phyloP scores from a whole-genome alignment of 345 rosid species.

The Salix exigua region DNA sequence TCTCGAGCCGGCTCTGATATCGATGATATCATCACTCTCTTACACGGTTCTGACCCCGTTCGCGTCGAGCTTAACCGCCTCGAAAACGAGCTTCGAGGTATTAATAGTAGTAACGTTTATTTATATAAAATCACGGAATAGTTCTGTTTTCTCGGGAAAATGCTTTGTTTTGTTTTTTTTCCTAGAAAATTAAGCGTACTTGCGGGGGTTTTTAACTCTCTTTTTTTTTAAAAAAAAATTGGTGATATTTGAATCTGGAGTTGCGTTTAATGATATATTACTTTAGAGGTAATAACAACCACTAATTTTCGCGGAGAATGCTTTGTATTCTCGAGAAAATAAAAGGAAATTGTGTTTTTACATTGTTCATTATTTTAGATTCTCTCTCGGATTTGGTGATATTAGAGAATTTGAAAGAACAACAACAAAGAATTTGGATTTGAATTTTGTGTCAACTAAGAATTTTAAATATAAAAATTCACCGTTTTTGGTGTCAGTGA shows the following conservation, averaged over 20 bases:
- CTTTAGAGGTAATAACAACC: background rate
- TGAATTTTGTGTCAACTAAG: background rate
- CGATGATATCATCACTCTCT: constrained; percentile 36
- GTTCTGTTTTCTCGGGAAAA: background rate
- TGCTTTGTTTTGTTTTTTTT: background rate
- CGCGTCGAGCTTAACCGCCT: constrained; percentile 51
- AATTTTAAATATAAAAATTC: background rate
- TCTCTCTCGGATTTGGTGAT: background rate
- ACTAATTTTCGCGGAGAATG: background rate
- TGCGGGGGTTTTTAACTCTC: too few relatives aligned
- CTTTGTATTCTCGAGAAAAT: background rate
- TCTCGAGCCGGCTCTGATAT: constrained; percentile 35
- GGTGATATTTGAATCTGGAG: background rate
- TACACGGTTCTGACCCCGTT: constrained; percentile 56
- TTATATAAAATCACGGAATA: background rate
- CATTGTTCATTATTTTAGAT: background rate
- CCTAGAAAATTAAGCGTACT: background rate
- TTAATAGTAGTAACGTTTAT: background rate
- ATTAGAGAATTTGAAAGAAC: background rate
- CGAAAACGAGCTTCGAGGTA: constrained; percentile 47
- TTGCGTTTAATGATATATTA: background rate
- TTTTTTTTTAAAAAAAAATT: background rate
- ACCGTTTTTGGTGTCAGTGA: background rate
- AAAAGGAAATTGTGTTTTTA: background rate
- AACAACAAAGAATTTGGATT: background rate